These are phyloP conservation scores for Globomyces pollinis-pini DNA, from an alignment of 192 early-diverging fungal genomes.

Conservation along the genomic window DNA sequence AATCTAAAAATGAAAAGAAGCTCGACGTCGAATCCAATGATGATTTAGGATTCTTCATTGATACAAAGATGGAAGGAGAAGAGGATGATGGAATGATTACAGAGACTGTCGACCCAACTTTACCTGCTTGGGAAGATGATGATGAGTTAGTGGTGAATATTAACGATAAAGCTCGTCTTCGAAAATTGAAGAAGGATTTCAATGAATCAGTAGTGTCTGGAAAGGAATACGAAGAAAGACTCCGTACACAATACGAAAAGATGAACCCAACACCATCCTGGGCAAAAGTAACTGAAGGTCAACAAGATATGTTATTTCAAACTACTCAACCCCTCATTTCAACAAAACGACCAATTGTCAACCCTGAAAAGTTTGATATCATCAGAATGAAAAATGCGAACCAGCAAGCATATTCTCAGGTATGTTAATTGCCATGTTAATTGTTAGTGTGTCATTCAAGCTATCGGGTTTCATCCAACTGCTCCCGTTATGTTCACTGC, in stretches of 20 bases:
- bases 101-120: conserved; percentile 16
- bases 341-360: conserved; percentile 22
- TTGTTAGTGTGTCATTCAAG: conserved; percentile 54
- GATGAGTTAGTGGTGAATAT: conserved; percentile 66
- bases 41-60: conserved; percentile 17
- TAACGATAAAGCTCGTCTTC: conserved; percentile 47
- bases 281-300: conserved; percentile 41
- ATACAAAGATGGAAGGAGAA: conserved; percentile 16
- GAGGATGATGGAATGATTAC: conserved; percentile 5
- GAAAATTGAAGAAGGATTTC: conserved; percentile 71
- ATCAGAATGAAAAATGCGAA: conserved; percentile 73
- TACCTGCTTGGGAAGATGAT: conserved; percentile 74
- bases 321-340: conserved; percentile 23
- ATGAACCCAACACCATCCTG: conserved; percentile 80
- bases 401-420: conserved; percentile 54
- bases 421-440: conserved; percentile 26
- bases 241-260: conserved; percentile 79
- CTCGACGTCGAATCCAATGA: no score
- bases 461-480: conserved; percentile 80
- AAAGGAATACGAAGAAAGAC: conserved; percentile 72
- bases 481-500: conserved; percentile 81
- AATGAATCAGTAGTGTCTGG: conserved; percentile 69
- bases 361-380: conserved; percentile 51
- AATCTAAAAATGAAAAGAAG: conserved; percentile 10
- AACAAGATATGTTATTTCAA: conserved; percentile 19